These are phyloP conservation scores for Pythium diclinum DNA, from an alignment of 352 stramenopile genomes.

Conservation along the genomic window DNA sequence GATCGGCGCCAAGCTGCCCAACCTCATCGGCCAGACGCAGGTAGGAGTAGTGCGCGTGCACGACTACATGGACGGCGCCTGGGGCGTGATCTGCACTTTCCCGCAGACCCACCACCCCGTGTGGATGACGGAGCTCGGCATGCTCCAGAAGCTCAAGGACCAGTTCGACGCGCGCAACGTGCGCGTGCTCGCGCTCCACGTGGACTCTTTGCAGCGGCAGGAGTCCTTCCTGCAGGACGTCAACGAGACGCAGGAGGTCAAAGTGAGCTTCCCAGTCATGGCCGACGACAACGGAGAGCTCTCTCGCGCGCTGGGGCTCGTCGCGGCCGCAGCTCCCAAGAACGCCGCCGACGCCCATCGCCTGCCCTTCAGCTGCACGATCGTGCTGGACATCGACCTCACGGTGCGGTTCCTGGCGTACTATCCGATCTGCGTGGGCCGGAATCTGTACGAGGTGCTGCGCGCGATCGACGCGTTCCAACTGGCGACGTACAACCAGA, in stretches of 20 bases:
- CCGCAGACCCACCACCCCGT: slow-evolving; percentile 68
- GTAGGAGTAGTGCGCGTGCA: slow-evolving; percentile 65
- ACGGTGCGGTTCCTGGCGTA: slow-evolving; percentile 61
- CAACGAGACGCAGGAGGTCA: slow-evolving; percentile 79
- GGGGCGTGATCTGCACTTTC: slow-evolving; percentile 70
- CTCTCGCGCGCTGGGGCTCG: slow-evolving; percentile 53
- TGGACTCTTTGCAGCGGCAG: slow-evolving; percentile 42
- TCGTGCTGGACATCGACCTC: slow-evolving; percentile 74
- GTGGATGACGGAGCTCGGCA: slow-evolving; percentile 75
- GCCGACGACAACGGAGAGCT: slow-evolving; percentile 65
- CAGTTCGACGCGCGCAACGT: slow-evolving; percentile 77
- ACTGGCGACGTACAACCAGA: slow-evolving; percentile 66
- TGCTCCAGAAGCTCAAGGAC: slow-evolving; percentile 76
- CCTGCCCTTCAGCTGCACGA: slow-evolving; percentile 61
- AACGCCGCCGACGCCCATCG: slow-evolving; percentile 48
- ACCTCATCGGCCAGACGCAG: slow-evolving; percentile 69
- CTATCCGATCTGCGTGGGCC: slow-evolving; percentile 64
- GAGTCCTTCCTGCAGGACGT: slow-evolving; percentile 63
- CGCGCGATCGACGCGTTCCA: slow-evolving; percentile 68
- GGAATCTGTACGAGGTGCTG: slow-evolving; percentile 82
- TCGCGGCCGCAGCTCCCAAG: slow-evolving; percentile 40
- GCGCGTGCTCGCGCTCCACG: slow-evolving; percentile 52
- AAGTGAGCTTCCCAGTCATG: slow-evolving; percentile 68
- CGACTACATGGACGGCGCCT: slow-evolving; percentile 69
- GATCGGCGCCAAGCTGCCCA: slow-evolving; percentile 66